Base-by-base conservation (phyloP, 495 filamentous ascomycete genomes). In the Apodospora peruviana region DNA sequence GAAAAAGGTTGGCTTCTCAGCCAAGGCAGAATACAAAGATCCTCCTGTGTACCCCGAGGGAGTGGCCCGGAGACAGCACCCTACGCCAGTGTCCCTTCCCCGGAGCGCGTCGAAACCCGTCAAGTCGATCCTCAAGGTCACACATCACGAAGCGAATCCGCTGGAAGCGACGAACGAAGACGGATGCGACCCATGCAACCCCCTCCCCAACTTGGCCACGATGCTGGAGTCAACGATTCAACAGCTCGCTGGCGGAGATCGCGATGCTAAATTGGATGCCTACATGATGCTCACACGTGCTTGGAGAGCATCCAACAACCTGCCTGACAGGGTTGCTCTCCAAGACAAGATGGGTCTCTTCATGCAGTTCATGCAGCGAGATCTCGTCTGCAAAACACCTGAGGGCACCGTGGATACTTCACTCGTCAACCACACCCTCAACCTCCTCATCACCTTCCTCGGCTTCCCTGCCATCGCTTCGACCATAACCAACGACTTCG, bases 51-150 rank as follows among this genome's bases (percentile, higher is more conserved):
- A 74, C 46, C 55, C 70, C 17, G 69, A 75, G 45, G 69, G 74
- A 5, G 60, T 70, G 27, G 62, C 71, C 47, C 66, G 67, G 34
- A 60, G 65, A 25, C 61, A 66, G 11, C 53, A 64, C 5, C 54
- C 62, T 2, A 72, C 70, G 1, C 69, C 77, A 53, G 61, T 71
- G 54, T 62, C 77, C 54, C 52, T 67, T 22, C 79, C 75, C 4
- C 83, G 85, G 22, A 81, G 76, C 57, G 76, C 83, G 43, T 74
- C 72, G 27, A 88, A 84, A 59, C 80, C 87, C 11, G 56, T 80
- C 20, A 95, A 91, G 59, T 91, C 90, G 2, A 96, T 98, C 47
- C 77, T 98, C 40, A 98, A 97, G 65, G 76, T 70, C 51, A 76
- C 70, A 48, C 72, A 66, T 60, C 68, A 49, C 62, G 73, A 55